These are phyloP conservation scores for Penicillium canariense DNA, from an alignment of 495 filamentous ascomycete genomes.

Conservation along the genomic window DNA sequence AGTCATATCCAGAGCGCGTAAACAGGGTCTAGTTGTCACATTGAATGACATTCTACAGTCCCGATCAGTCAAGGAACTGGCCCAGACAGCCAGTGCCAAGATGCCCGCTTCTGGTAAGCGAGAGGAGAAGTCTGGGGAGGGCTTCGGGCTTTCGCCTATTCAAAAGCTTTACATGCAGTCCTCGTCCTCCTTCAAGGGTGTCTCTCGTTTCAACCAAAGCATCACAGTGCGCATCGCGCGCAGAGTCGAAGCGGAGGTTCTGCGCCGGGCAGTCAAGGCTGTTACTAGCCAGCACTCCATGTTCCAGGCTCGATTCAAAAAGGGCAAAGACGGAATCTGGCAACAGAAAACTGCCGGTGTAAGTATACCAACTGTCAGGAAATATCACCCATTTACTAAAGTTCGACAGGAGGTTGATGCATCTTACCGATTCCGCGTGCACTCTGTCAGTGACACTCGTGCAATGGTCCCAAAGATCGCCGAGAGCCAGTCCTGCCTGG, in stretches of 20 bases:
- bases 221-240: constrained; percentile 58
- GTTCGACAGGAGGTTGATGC: constrained; percentile 35
- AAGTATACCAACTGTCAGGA: not conserved
- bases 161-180: constrained; percentile 48
- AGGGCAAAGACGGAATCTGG: constrained; percentile 35
- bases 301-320: constrained; percentile 63
- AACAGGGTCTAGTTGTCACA: constrained; percentile 35
- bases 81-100: constrained; percentile 27
- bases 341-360: constrained; percentile 40
- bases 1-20: constrained; percentile 40
- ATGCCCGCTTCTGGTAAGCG: constrained; percentile 11
- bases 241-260: constrained; percentile 44
- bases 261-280: constrained; percentile 54
- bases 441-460: constrained; percentile 29
- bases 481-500: constrained; percentile 40
- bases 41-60: constrained; percentile 39
- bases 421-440: constrained; percentile 40
- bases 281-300: constrained; percentile 65
- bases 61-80: constrained; percentile 36
- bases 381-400: constrained; percentile 13
- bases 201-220: constrained; percentile 66
- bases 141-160: constrained; percentile 53
- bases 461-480: constrained; percentile 34
- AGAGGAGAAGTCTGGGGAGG: constrained; percentile 39
- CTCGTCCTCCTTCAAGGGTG: constrained; percentile 45